Evolutionary conservation across 2,329 filamentous ascomycete species (phyloP).

Genomic region (Lomentospora prolificans): DNA sequence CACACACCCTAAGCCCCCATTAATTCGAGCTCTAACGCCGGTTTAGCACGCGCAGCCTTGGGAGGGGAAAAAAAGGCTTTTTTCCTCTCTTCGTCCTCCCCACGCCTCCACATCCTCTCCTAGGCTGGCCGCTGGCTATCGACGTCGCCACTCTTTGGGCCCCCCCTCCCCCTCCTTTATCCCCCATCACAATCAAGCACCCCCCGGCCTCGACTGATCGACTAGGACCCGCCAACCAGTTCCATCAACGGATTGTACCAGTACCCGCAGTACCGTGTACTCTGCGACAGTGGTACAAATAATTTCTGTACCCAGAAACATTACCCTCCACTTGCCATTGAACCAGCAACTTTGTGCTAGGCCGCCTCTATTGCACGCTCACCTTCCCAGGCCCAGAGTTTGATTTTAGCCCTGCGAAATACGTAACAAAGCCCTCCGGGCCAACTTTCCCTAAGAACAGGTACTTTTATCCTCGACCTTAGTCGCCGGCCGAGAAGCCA

Average conservation of each 20-base stretch:
- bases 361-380: background rate
- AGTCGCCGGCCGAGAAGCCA: background rate
- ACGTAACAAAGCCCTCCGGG: background rate
- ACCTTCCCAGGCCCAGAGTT: background rate
- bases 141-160: background rate
- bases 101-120: background rate
- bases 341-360: background rate
- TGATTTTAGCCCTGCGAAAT: background rate
- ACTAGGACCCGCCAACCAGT: background rate
- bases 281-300: background rate
- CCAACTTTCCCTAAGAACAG: background rate
- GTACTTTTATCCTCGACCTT: background rate
- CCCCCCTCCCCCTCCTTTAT: background rate
- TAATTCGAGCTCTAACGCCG: no score
- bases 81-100: background rate
- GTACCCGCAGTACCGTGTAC: background rate
- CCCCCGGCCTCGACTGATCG: background rate
- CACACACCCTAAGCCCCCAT: no score
- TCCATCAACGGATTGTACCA: background rate
- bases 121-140: no score
- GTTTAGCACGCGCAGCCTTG: no score
- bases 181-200: background rate
- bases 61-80: no score
- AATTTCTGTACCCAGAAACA: conserved; percentile 1
- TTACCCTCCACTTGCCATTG: background rate